These are phyloP conservation scores for Trypanosoma caninum DNA, from an alignment of 208 protist species.

Conservation along the genomic window DNA sequence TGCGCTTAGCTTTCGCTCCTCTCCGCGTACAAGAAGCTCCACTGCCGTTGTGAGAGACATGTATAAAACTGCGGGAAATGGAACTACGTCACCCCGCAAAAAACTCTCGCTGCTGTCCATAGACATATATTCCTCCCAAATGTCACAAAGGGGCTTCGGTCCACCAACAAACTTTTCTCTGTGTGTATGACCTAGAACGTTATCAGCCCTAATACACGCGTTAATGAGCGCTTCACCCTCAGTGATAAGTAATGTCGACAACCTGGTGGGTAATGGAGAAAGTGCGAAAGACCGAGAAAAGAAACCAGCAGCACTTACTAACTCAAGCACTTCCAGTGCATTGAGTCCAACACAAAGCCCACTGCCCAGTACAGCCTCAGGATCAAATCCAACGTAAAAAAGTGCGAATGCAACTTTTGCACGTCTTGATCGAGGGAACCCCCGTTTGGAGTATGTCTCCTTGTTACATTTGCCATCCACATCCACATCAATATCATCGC, in stretches of 20 bases:
- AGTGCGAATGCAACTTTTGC: conserved; percentile 48
- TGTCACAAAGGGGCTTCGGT: conserved; percentile 12
- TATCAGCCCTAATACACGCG: conserved; percentile 15
- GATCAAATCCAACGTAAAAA: conserved; percentile 50
- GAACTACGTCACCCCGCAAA: not conserved
- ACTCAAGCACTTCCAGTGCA: conserved; percentile 44
- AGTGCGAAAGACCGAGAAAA: conserved; percentile 46
- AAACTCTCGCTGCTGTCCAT: not conserved
- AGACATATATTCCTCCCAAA: not conserved
- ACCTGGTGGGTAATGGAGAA: conserved; percentile 38
- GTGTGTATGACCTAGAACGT: not conserved
- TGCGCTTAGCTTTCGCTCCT: conserved; percentile 21
- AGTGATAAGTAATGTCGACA: conserved; percentile 17
- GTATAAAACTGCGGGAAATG: conserved; percentile 27
- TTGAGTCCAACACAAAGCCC: conserved; percentile 48
- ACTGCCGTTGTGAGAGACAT: conserved; percentile 30
- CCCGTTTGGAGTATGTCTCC: too few relatives aligned
- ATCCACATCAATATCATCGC: not conserved
- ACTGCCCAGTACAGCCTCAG: conserved; percentile 51
- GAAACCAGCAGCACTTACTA: conserved; percentile 29
- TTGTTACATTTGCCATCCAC: not conserved
- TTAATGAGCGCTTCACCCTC: conserved; percentile 19
- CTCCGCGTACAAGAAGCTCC: conserved; percentile 42
- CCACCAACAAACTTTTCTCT: conserved; percentile 10
- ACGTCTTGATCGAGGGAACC: conserved; percentile 25